Evolutionary conservation across 2,329 filamentous ascomycete genomes (phyloP), one percentile per base, ranked within the genome.

Genomic region (Albifimbria verrucaria): DNA sequence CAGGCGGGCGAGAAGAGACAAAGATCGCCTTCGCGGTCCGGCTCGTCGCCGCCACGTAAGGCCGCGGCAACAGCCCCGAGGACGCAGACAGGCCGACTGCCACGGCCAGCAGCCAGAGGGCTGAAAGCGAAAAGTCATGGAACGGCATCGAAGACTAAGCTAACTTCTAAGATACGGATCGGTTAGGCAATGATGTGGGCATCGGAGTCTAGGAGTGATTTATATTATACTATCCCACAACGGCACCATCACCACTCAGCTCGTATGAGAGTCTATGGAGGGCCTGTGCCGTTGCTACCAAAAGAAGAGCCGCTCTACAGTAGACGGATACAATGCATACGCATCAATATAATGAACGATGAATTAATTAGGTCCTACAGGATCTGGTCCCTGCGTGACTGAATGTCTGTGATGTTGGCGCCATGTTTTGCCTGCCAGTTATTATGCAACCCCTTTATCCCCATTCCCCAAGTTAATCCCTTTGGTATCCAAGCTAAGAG

Each of bases 61-160:
- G 59, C 59, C 21, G 59, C 56, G n/a, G 63, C 63, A 12, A 57
- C 51, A 24, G 56, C 52, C 5, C 26, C 39, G n/a, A 41, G 12
- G 50, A 53, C 39, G 62, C 28, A 52, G 59, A 53, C 53, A 61
- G 18, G 57, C 61, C 22, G 51, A 50, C 25, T 48, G 21, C 44
- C 15, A 57, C 55, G 44, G 49, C 55, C 17, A 52, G 49, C 41
- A 57, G 45, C 48, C 49, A 56, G 22, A 59, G 59, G 15, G 67
- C 65, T 15, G 70, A 74, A n/a, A 70, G 71, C 45, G 71, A 74
- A 53, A 72, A 71, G 57, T 73, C 73, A 9, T 74, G 72, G 71
- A 72, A 74, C 50, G 73, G 71, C 4, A 74, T 74, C 51, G 63
- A 72, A 21, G 70, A 75, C 56, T 74, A 59, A 65, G n/a, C 7